Evolutionary conservation across 2,329 filamentous ascomycete species (phyloP).

Genomic region (Chrysoporthe austroafricana): DNA sequence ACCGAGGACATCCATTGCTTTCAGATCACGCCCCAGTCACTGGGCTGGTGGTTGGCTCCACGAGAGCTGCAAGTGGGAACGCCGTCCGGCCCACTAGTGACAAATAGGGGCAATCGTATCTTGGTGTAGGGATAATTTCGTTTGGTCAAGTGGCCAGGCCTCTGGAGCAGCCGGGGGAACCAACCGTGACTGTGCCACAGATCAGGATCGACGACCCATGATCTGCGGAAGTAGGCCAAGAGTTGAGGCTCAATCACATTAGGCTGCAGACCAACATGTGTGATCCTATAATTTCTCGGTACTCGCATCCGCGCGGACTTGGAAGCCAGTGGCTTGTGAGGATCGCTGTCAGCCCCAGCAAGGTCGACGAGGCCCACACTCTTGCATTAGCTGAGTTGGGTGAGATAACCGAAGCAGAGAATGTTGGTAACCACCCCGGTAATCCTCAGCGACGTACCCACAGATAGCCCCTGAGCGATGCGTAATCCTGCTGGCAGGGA

Average conservation of each 20-base stretch:
- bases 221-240: background rate
- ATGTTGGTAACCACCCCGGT: background rate
- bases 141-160: background rate
- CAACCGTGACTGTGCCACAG: background rate
- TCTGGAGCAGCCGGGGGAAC: background rate
- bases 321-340: background rate
- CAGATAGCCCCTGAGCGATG: slow-evolving; percentile 8
- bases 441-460: slow-evolving; percentile 8
- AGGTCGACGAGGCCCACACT: background rate
- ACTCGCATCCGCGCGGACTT: background rate
- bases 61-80: background rate
- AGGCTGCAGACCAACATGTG: slow-evolving; percentile 2
- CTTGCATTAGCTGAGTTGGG: background rate
- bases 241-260: slow-evolving; percentile 5
- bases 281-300: slow-evolving; percentile 6
- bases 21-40: background rate
- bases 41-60: background rate
- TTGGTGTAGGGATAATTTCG: slow-evolving; percentile 11
- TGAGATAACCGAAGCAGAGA: slow-evolving; percentile 4
- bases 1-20: background rate
- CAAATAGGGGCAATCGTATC: slow-evolving; percentile 4
- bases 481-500: slow-evolving; percentile 15
- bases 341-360: slow-evolving; percentile 3
- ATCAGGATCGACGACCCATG: background rate
- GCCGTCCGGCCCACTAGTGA: background rate